Conservation (phyloP, 73 alveolate genomes). For the Uronychia setigera region DNA sequence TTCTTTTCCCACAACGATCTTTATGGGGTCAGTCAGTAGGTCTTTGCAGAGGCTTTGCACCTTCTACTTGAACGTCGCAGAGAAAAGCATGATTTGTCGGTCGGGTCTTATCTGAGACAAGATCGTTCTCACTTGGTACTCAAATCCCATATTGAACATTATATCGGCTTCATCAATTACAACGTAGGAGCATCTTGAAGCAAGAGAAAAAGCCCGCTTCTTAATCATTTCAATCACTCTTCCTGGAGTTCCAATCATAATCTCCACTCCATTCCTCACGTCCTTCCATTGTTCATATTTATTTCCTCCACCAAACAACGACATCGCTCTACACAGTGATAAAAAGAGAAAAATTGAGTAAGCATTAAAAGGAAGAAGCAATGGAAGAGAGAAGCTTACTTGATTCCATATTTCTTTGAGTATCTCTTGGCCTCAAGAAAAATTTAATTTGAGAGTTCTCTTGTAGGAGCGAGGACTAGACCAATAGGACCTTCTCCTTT, state of each 20-base stretch:
- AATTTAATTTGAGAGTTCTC: constrained; percentile 88
- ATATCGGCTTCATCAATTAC: constrained; percentile 96
- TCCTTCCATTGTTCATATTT: constrained; percentile 79
- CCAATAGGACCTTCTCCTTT: constrained; percentile 93
- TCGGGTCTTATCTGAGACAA: constrained; percentile 62
- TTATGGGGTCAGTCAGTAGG: constrained; percentile 66
- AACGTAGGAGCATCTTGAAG: constrained; percentile 75
- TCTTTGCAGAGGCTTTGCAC: constrained; percentile 60
- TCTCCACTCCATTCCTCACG: constrained; percentile 82
- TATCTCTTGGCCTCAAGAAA: constrained; percentile 63
- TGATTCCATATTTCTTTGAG: constrained; percentile 37
- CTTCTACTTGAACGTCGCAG: constrained; percentile 82
- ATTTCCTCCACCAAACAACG: constrained; percentile 90
- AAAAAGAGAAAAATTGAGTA: too few species aligned
- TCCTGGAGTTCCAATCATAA: constrained; percentile 93
- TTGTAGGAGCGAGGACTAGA: constrained; percentile 95
- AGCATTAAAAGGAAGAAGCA: too few species aligned
- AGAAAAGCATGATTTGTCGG: constrained; percentile 81
- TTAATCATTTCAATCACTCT: constrained; percentile 91
- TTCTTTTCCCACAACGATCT: constrained; percentile 73
- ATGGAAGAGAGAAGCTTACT: constrained; percentile 50
- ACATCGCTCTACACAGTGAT: constrained; percentile 81
- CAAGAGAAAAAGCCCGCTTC: constrained; percentile 74
- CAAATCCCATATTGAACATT: constrained; percentile 95
- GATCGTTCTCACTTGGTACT: constrained; percentile 81